Evolutionary conservation across 495 filamentous ascomycete species (phyloP).

Genomic region (Penicillium paxilli): DNA sequence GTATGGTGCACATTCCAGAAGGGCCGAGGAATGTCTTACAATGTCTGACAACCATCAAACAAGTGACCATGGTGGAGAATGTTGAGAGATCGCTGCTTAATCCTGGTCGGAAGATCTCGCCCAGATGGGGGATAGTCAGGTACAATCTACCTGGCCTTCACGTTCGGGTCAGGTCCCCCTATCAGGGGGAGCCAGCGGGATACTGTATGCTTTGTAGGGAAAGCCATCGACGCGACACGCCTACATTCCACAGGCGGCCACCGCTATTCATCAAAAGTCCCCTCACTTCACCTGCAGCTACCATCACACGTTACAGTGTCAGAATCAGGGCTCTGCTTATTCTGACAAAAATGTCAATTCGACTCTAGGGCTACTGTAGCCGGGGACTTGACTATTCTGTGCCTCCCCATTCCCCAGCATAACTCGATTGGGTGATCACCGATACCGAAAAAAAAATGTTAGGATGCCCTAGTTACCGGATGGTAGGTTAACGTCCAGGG

Average conservation of each 20-base stretch:
- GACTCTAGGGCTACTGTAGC: neutral
- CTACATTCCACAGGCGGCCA: neutral
- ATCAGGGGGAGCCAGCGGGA: too few relatives aligned
- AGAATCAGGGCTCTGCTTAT: neutral
- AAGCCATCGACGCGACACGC: neutral
- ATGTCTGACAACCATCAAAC: too few relatives aligned
- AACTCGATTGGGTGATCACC: neutral
- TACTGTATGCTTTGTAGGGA: too few relatives aligned
- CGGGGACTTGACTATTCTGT: neutral
- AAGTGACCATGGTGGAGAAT: neutral
- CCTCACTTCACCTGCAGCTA: neutral
- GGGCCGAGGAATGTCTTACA: constrained; percentile 2
- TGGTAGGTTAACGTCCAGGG: neutral
- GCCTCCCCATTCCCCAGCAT: neutral
- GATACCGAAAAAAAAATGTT: neutral
- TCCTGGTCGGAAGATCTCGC: neutral
- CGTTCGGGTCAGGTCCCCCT: neutral
- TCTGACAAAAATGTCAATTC: constrained; percentile 18
- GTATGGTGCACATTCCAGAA: constrained; percentile 13
- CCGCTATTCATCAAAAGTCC: neutral
- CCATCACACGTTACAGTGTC: neutral
- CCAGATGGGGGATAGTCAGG: neutral
- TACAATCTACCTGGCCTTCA: neutral
- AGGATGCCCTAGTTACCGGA: neutral
- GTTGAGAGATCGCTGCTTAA: neutral